Percentiles rank a stretch among this genome's conserved stretches.
Evolutionary conservation across 148 eudicot genomes (phyloP).

Genomic region (Diospyros kaki): DNA sequence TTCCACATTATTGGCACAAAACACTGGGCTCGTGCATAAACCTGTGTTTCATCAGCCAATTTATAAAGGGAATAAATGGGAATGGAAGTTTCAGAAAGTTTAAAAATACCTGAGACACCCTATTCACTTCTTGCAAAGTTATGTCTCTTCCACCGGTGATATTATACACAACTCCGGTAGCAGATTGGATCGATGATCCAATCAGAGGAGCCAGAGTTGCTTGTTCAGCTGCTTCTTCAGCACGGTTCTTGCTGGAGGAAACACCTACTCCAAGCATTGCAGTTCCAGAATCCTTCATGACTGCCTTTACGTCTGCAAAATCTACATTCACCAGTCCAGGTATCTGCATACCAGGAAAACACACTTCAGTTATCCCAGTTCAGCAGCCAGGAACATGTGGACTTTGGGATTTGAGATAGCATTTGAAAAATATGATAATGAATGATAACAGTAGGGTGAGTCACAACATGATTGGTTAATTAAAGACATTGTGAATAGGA

Average conservation of each 20-base stretch:
- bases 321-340: slow-evolving; percentile 99
- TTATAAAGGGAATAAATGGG: not conserved
- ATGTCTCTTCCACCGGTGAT: slow-evolving; percentile 98
- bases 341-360: slow-evolving; percentile 45
- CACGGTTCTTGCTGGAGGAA: slow-evolving; percentile 97
- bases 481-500: not conserved
- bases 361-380: not conserved
- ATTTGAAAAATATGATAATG: not conserved
- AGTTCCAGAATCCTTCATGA: slow-evolving; percentile 97
- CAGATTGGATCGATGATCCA: slow-evolving; percentile 97
- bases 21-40: too few relatives aligned
- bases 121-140: slow-evolving; percentile 93
- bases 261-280: slow-evolving; percentile 99
- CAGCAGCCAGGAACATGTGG: not conserved
- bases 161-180: slow-evolving; percentile 96
- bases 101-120: slow-evolving; percentile 87
- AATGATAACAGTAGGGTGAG: not conserved
- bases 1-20: too few relatives aligned
- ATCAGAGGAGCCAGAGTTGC: slow-evolving; percentile 96
- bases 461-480: not conserved
- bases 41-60: not conserved
- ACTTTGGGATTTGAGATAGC: not conserved
- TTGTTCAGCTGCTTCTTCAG: slow-evolving; percentile 99
- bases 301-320: slow-evolving; percentile 97
- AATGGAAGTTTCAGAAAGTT: slow-evolving; percentile 1